Base-by-base conservation (phyloP, 2,329 filamentous ascomycete species). In the Phaeophleospora eucalypticola region DNA sequence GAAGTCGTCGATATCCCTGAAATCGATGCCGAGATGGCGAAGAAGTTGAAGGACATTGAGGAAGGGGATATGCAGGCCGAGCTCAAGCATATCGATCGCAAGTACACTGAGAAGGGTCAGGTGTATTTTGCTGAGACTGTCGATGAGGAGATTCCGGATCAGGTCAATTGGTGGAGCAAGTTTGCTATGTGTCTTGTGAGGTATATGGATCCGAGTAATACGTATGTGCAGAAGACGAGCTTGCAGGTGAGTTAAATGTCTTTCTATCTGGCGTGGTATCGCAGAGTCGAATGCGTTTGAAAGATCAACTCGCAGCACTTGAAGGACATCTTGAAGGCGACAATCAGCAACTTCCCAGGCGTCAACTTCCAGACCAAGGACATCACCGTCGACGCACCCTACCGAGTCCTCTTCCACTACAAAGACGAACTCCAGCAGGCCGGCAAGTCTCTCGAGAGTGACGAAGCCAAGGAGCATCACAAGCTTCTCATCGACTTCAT, bases 401-500 rank as follows among this genome's bases (percentile, higher is more conserved):
- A 61, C 36, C 58, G 53, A 14, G 52, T 59, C 2, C 52, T 62
- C 4, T 63, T 54, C 45, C 58, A 63, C 39, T 61, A 62, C 49
- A 56, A 51, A 27, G 39, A 58, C 15, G 60, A 62, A 41, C 49
- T 63, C n/a, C 53, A 58, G 42, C 41, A 46, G 4, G 54, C 49
- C 8, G 53, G 49, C 4, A 29, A 57, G 15, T 49, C 41, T 19
- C 51, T 58, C 29, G 57, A 57, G 36, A 48, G 46, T 27, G 50
- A 53, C 3, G 68, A 69, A 39, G 57, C 60, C 9, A 54, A 58
- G 4, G 49, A 59, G 16, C 66, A 68, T 43, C 54, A 65, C 16
- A 42, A 61, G 4, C 49, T 70, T 3, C 58, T 70, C 4, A 56
- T 64, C 34, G 46, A 58, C 36, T 61, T 65, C 36, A 61, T 67